Conservation (phyloP, 2,329 filamentous ascomycete genomes). For the Colletotrichum sp. region DNA sequence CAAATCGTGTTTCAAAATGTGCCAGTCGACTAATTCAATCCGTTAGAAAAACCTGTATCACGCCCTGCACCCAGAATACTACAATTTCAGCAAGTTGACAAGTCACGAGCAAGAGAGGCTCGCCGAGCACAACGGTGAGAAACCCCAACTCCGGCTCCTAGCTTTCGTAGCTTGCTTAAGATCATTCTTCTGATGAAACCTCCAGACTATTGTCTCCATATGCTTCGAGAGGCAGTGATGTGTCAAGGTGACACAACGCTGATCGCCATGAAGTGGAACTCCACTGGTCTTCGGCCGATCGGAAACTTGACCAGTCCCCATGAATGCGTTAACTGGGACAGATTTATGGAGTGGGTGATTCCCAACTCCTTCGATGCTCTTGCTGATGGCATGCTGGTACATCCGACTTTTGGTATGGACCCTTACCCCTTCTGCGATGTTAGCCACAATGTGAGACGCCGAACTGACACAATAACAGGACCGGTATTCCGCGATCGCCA, state of each 20-base stretch:
- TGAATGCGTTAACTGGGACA: not conserved
- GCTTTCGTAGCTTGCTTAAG: not conserved
- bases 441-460: not conserved
- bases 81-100: not conserved
- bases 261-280: not conserved
- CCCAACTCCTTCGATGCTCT: not conserved
- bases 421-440: not conserved
- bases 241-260: not conserved
- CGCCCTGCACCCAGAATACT: not conserved
- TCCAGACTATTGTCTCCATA: not conserved
- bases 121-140: not conserved
- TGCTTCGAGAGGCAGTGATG: not conserved
- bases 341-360: not conserved
- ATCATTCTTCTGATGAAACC: not conserved
- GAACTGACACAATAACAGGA: not conserved
- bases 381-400: not conserved
- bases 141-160: not conserved
- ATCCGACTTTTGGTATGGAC: not conserved
- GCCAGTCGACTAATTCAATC: not conserved
- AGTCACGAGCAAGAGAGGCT: not conserved
- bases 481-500: not conserved
- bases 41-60: not conserved
- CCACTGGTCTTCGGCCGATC: not conserved
- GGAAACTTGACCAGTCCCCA: not conserved
- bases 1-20: not conserved